These are phyloP conservation scores for Annulohypoxylon stygium DNA, from an alignment of 495 filamentous ascomycete species.

Conservation along the genomic window DNA sequence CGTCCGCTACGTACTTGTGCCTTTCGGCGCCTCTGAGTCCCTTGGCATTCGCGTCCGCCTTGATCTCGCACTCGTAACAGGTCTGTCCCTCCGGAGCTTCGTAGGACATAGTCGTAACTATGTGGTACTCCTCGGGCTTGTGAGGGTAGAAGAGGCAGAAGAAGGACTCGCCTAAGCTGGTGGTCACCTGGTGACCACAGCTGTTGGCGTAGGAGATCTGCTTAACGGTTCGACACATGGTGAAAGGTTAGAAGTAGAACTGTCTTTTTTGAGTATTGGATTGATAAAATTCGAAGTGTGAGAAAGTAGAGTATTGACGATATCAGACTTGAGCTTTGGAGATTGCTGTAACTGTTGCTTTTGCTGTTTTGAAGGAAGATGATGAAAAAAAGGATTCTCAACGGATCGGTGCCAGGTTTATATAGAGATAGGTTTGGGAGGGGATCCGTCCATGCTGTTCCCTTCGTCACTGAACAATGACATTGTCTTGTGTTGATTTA, in stretches of 20 bases:
- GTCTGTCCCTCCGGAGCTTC: background rate
- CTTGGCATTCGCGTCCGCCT: background rate
- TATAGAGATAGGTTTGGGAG: background rate
- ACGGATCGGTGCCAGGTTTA: background rate
- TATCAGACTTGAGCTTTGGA: background rate
- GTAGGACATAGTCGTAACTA: slow-evolving; percentile 5
- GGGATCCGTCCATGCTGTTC: background rate
- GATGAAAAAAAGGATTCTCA: background rate
- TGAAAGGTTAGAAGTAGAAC: background rate
- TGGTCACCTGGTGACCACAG: slow-evolving; percentile 31
- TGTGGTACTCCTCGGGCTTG: slow-evolving; percentile 13
- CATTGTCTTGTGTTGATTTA: background rate
- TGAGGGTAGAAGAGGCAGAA: slow-evolving; percentile 41
- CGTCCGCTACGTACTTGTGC: background rate
- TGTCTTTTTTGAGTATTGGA: background rate
- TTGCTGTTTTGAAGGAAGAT: background rate
- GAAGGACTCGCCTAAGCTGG: background rate
- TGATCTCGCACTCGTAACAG: slow-evolving; percentile 18
- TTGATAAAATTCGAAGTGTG: background rate
- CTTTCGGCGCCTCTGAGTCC: slow-evolving; percentile 3
- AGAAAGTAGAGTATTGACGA: background rate
- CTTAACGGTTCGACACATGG: slow-evolving; percentile 18
- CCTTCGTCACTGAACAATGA: background rate
- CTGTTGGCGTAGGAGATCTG: slow-evolving; percentile 22
- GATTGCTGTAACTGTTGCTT: background rate